Evolutionary conservation across 768 basidiomycete genomes (phyloP).

Genomic region (Coprinopsis sp.): DNA sequence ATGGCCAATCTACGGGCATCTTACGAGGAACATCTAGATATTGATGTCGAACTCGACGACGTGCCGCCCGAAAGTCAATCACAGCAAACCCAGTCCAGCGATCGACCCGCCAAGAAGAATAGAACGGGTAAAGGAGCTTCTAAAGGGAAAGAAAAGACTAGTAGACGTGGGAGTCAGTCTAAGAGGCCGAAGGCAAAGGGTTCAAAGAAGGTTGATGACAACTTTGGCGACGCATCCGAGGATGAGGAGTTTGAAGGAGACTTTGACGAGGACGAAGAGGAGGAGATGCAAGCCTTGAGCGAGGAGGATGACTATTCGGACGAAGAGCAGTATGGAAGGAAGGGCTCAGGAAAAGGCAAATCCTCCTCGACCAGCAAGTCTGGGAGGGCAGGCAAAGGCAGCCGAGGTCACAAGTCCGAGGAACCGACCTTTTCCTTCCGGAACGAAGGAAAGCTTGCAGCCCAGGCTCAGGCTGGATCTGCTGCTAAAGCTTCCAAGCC

Average conservation of each 20-base stretch:
- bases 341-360: conserved; percentile 28
- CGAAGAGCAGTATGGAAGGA: conserved; percentile 13
- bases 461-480: conserved; percentile 8
- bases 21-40: neutral
- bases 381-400: conserved; percentile 1
- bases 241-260: conserved; percentile 17
- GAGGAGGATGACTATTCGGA: conserved; percentile 18
- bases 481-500: conserved; percentile 11
- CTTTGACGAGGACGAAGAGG: conserved; percentile 19
- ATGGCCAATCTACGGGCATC: neutral
- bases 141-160: conserved; percentile 20
- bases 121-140: conserved; percentile 17
- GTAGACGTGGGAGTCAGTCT: conserved; percentile 2
- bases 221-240: conserved; percentile 7
- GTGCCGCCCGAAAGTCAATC: neutral
- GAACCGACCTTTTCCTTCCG: too few relatives aligned
- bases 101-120: conserved; percentile 17
- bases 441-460: conserved; percentile 1
- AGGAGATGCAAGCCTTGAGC: conserved; percentile 17
- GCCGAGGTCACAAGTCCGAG: too few relatives aligned
- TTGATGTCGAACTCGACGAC: neutral
- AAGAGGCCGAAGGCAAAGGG: conserved; percentile 14
- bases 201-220: too few relatives aligned
- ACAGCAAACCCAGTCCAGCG: conserved; percentile 6
- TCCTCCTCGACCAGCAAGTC: neutral